Conservation (phyloP, 371 early-diverging fungal species). For the Vairimorpha necatrix region DNA sequence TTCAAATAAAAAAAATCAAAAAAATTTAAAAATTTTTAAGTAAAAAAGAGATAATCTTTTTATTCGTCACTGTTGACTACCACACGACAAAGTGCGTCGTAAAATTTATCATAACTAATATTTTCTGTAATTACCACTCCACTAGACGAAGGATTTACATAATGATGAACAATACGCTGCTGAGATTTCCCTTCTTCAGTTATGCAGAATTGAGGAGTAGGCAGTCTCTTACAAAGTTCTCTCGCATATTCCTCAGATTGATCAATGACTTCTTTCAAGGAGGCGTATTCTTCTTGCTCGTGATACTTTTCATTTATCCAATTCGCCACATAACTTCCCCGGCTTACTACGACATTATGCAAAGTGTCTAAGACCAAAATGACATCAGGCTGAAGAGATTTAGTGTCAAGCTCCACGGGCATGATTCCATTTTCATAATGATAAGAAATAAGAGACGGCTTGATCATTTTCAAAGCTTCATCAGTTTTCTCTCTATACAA, state of each 20-base stretch:
- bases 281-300: constrained; percentile 78
- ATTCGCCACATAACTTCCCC: constrained; percentile 78
- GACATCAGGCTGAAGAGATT: constrained; percentile 85
- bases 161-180: constrained; percentile 92
- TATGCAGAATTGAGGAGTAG: constrained; percentile 92
- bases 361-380: constrained; percentile 93
- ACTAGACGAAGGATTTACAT: constrained; percentile 94
- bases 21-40: neutral
- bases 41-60: neutral
- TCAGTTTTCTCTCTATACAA: constrained; percentile 47
- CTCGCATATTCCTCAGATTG: constrained; percentile 78
- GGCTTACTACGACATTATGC: constrained; percentile 90
- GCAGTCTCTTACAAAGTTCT: constrained; percentile 87
- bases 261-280: constrained; percentile 76
- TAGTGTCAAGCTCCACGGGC: constrained; percentile 90
- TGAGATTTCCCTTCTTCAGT: constrained; percentile 94
- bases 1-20: neutral
- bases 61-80: constrained; percentile 53
- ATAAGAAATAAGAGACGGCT: constrained; percentile 89
- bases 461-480: constrained; percentile 87
- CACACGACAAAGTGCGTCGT: constrained; percentile 58
- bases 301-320: constrained; percentile 87
- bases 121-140: constrained; percentile 63
- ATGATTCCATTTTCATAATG: constrained; percentile 77
- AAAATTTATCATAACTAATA: constrained; percentile 65